These are phyloP conservation scores for Teratosphaeria epicoccoides DNA, from an alignment of 2,329 filamentous ascomycete genomes.

Conservation along the genomic window DNA sequence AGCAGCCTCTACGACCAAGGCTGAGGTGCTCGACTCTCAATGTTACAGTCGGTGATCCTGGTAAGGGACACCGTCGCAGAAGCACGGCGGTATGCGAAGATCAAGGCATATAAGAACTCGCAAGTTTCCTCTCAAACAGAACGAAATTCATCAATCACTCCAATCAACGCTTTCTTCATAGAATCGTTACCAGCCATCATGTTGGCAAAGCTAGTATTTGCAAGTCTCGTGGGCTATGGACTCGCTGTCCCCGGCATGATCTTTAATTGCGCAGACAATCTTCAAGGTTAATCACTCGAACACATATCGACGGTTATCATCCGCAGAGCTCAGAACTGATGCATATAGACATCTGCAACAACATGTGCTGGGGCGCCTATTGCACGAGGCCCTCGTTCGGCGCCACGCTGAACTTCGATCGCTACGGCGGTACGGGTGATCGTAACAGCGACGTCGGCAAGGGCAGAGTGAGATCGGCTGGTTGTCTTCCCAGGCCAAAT, in stretches of 20 bases:
- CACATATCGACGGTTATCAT: not conserved
- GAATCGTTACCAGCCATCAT: not conserved
- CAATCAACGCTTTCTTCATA: not conserved
- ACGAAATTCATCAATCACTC: not conserved
- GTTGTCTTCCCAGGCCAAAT: not conserved
- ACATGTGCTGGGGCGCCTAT: constrained; percentile 2
- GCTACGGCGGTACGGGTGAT: constrained; percentile 1
- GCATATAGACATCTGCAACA: not conserved
- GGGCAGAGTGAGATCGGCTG: not conserved
- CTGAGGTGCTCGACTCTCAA: not conserved
- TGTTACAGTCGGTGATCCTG: not conserved
- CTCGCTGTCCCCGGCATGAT: not conserved
- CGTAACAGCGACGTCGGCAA: not conserved
- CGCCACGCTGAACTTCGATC: constrained; percentile 1
- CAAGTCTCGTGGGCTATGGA: not conserved
- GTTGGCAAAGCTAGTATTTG: not conserved
- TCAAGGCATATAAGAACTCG: too few species aligned
- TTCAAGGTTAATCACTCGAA: not conserved
- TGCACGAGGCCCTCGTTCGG: constrained; percentile 1
- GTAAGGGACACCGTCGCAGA: too few species aligned
- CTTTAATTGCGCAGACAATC: constrained; percentile 1
- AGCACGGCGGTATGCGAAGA: too few species aligned
- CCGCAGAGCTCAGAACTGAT: not conserved
- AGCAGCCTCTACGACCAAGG: not conserved
- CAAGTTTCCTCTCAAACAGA: not conserved